Conservation (phyloP, 768 basidiomycete species). For the Serpula lacrymans region DNA sequence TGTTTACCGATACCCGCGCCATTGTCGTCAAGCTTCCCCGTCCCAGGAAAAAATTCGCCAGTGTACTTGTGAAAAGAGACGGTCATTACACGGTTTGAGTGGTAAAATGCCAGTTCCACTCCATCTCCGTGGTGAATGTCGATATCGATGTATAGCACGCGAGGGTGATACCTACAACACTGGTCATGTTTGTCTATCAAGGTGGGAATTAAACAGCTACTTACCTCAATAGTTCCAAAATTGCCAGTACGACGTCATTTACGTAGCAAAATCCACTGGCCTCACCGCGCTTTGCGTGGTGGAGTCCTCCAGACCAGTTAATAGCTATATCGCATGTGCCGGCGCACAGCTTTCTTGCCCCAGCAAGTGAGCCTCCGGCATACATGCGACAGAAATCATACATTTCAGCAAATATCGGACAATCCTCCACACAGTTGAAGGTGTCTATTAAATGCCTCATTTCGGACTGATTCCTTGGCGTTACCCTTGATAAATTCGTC, state of each 20-base stretch:
- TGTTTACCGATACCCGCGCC: constrained; percentile 87
- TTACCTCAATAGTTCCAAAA: constrained; percentile 86
- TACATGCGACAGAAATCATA: constrained; percentile 95
- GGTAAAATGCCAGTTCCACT: constrained; percentile 96
- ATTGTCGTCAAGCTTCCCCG: constrained; percentile 93
- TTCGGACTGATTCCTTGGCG: constrained; percentile 65
- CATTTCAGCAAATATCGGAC: constrained; percentile 93
- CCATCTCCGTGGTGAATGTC: constrained; percentile 99
- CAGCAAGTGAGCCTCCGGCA: constrained; percentile 87
- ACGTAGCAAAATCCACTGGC: constrained; percentile 99
- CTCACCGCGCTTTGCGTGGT: constrained; percentile 97
- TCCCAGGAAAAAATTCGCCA: constrained; percentile 97
- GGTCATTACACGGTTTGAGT: constrained; percentile 97
- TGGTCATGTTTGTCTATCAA: background rate
- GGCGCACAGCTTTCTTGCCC: constrained; percentile 80
- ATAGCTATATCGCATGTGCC: constrained; percentile 94
- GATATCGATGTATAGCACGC: constrained; percentile 97
- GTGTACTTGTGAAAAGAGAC: constrained; percentile 99
- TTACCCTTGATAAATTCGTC: constrained; percentile 55
- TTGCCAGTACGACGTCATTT: constrained; percentile 94
- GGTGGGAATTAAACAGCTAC: constrained; percentile 10
- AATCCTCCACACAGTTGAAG: constrained; percentile 96
- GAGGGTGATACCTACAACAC: constrained; percentile 71
- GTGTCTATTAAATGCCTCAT: constrained; percentile 78
- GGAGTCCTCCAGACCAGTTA: constrained; percentile 98